Evolutionary conservation across 352 stramenopile genomes (phyloP), one percentile per base, ranked within the genome.

Genomic region (Globisporangium orthogonon): DNA sequence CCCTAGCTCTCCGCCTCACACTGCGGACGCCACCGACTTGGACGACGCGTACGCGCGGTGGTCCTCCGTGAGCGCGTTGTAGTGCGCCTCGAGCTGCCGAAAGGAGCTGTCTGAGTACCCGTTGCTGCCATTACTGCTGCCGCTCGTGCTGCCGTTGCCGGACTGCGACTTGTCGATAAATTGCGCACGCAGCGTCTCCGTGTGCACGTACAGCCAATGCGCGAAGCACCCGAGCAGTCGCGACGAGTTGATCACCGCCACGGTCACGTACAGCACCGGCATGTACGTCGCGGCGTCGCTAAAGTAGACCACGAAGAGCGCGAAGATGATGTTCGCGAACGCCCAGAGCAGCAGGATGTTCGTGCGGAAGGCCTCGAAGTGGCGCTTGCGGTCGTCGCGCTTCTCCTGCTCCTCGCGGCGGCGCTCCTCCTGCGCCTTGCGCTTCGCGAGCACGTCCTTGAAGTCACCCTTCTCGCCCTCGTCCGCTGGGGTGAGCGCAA

Each of bases 301-400:
- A 44, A 93, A 86, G 54, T 81, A 83, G 9, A 88, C 78, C 48
- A 92, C 74, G 44, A 86, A 75, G 30, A 92, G 69, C 2, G 83
- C 80, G 30, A 88, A 77, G 44, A 88, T 91, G 50, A 95, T 61
- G 71, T 95, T 95, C 29, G 79, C 73, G 45, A 92, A 90, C 7
- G 80, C 73, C 85, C 85, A 95, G 15, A 83, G 63, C 23, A 93
- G 67, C 59, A 95, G 58, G 14, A 95, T 66, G 51, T 90, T 93
- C 49, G 83, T 91, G 14, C 85, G 83, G 70, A 95, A 95, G 3
- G 83, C 76, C 49, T 92, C 83, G 30, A 93, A 95, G 40, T 77
- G 70, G 18, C 78, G 82, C 69, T 90, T 90, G 63, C 85, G 74
- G 53, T 84, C 76, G 50, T 93, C 82, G 4, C 60, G 50, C 17